phyloP scores from a whole-genome alignment of 169 alveolate genomes.

The Plasmodium yoelii region DNA sequence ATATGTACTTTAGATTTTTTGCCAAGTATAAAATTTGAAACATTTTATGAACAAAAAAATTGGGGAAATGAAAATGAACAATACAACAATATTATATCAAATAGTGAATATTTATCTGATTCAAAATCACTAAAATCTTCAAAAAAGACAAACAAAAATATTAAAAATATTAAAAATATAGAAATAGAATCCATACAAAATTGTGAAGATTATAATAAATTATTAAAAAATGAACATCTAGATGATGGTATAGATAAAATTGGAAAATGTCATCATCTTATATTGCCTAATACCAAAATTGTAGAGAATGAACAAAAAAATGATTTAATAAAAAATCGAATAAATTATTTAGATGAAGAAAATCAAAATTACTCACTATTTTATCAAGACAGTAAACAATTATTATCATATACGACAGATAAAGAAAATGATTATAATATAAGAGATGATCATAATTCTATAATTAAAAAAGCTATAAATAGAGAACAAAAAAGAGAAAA shows the following conservation, averaged over 20 bases:
- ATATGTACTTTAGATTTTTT: constrained; percentile 61
- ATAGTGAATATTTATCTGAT: constrained; percentile 20
- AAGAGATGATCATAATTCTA: neutral
- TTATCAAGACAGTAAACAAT: neutral
- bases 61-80: neutral
- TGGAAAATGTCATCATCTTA: no score
- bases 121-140: neutral
- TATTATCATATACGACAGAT: neutral
- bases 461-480: neutral
- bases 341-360: neutral
- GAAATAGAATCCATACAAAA: no score
- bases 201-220: no score
- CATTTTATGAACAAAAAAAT: constrained; percentile 23
- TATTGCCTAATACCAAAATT: neutral
- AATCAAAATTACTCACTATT: neutral
- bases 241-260: neutral
- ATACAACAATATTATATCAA: neutral
- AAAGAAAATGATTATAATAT: neutral
- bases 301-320: no score
- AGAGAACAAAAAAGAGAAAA: constrained; percentile 21
- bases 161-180: neutral
- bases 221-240: neutral
- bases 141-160: neutral
- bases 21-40: constrained; percentile 65
- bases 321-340: no score